A percentile compares a stretch with the other conserved stretches of the same genome.
Conservation (phyloP, 2,329 filamentous ascomycete genomes). For the Xylariomycetidae sp. region DNA sequence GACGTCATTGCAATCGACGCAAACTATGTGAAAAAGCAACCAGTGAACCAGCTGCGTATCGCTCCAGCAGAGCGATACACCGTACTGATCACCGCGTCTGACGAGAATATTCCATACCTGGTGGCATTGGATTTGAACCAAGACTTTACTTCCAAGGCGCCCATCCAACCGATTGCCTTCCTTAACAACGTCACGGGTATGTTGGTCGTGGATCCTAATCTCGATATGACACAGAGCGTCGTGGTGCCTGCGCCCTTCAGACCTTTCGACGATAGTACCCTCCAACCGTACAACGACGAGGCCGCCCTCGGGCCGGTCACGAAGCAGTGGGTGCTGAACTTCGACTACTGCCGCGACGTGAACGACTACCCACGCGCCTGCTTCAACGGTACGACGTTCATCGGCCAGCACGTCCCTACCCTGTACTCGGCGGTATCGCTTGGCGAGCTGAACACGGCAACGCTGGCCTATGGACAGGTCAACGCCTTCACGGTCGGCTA, state of each 20-base stretch:
- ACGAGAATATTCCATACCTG: conserved; percentile 35
- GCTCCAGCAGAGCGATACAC: conserved; percentile 42
- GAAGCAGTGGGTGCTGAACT: conserved; percentile 51
- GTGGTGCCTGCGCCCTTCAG: conserved; percentile 33
- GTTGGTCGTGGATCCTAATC: conserved; percentile 32
- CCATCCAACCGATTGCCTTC: conserved; percentile 12
- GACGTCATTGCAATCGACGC: conserved; percentile 40
- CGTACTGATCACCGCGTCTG: conserved; percentile 37
- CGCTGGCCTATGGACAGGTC: conserved; percentile 37
- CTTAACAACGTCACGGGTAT: conserved; percentile 39
- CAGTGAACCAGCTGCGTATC: conserved; percentile 35
- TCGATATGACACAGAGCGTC: conserved; percentile 22
- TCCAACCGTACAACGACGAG: conserved; percentile 52
- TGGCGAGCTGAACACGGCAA: conserved; percentile 38
- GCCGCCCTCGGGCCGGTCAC: conserved; percentile 47
- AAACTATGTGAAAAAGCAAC: conserved; percentile 32
- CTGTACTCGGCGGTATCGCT: conserved; percentile 66
- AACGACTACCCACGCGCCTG: conserved; percentile 59
- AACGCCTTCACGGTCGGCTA: conserved; percentile 35
- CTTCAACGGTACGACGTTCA: conserved; percentile 64
- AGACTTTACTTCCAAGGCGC: conserved; percentile 30
- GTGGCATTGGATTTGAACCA: conserved; percentile 39
- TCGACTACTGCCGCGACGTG: conserved; percentile 54
- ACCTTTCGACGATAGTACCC: conserved; percentile 58
- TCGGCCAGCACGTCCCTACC: conserved; percentile 63